These are phyloP conservation scores for Calonectria honghensis DNA, from an alignment of 2,329 filamentous ascomycete species.

Conservation along the genomic window DNA sequence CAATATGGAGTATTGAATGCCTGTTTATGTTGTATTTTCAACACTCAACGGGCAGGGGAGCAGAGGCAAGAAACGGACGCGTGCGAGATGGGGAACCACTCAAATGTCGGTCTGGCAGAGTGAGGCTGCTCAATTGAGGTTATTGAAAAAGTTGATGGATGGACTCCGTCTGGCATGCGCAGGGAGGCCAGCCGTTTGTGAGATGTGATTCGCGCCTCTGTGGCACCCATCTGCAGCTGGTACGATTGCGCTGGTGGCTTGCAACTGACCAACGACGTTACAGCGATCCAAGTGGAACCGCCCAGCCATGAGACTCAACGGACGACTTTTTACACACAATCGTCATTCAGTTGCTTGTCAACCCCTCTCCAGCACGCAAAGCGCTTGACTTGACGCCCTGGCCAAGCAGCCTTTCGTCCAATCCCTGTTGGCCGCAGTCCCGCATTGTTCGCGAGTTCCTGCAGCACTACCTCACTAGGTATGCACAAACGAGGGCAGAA, in stretches of 20 bases:
- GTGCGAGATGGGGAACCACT: constrained; percentile 32
- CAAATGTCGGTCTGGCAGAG: constrained; percentile 53
- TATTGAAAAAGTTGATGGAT: constrained; percentile 36
- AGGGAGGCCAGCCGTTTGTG: constrained; percentile 41
- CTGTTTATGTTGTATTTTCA: constrained; percentile 21
- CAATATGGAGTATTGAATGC: constrained; percentile 25
- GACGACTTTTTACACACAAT: constrained; percentile 30
- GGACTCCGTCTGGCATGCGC: constrained; percentile 45
- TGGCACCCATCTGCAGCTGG: constrained; percentile 41
- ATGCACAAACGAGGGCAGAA: constrained; percentile 14
- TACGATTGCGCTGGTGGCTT: constrained; percentile 47
- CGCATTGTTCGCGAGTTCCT: constrained; percentile 29
- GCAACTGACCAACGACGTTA: constrained; percentile 51
- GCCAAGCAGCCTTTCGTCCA: constrained; percentile 6
- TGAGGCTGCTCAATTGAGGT: constrained; percentile 41
- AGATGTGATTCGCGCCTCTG: constrained; percentile 48
- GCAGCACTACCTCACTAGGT: constrained; percentile 17
- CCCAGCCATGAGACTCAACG: constrained; percentile 35
- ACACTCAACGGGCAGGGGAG: constrained; percentile 25
- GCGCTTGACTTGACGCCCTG: constrained; percentile 21
- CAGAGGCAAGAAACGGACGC: constrained; percentile 20
- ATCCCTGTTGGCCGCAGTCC: constrained; percentile 13
- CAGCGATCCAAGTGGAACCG: constrained; percentile 52
- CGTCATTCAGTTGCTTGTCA: constrained; percentile 20
- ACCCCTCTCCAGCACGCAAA: constrained; percentile 10